These are phyloP conservation scores for Hymenoscyphus repandus DNA, from an alignment of 2,329 filamentous ascomycete genomes.

Conservation along the genomic window DNA sequence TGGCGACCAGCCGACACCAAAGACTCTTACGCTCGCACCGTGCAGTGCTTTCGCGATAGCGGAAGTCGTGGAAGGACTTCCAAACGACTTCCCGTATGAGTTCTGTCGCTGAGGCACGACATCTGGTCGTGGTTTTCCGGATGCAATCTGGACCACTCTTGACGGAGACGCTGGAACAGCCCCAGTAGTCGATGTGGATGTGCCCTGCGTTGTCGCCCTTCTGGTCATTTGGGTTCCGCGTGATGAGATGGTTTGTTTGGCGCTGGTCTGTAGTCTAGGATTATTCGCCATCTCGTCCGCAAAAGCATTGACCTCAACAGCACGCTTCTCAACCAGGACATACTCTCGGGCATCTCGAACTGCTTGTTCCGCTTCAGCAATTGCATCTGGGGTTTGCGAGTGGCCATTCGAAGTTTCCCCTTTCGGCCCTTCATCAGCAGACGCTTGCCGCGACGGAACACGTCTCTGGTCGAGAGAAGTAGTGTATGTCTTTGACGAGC, in stretches of 20 bases:
- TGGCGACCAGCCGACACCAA: conserved; percentile 65
- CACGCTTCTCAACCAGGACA: conserved; percentile 89
- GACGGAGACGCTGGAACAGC: conserved; percentile 63
- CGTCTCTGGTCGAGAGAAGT: conserved; percentile 7
- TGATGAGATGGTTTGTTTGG: conserved; percentile 42
- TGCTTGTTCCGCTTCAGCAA: conserved; percentile 60
- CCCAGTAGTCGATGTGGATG: conserved; percentile 62
- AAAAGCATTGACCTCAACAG: conserved; percentile 94
- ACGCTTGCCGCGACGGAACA: conserved; percentile 18
- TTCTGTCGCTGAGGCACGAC: conserved; percentile 63
- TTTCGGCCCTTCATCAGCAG: conserved; percentile 25
- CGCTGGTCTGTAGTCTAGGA: conserved; percentile 41
- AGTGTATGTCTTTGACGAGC: conserved; percentile 14
- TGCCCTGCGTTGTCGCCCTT: conserved; percentile 72
- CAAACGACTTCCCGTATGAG: conserved; percentile 63
- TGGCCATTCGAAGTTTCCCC: conserved; percentile 10
- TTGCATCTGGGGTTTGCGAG: conserved; percentile 44
- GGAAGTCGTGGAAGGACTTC: conserved; percentile 73
- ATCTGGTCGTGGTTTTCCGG: conserved; percentile 58
- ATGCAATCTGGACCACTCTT: conserved; percentile 68
- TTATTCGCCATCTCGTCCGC: conserved; percentile 91
- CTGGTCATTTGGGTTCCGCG: conserved; percentile 63
- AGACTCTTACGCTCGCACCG: conserved; percentile 74
- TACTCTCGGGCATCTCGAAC: conserved; percentile 92
- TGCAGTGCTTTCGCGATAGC: conserved; percentile 94